phyloP scores from a whole-genome alignment of 257 asterid species.

The Solanum infundibuliforme region DNA sequence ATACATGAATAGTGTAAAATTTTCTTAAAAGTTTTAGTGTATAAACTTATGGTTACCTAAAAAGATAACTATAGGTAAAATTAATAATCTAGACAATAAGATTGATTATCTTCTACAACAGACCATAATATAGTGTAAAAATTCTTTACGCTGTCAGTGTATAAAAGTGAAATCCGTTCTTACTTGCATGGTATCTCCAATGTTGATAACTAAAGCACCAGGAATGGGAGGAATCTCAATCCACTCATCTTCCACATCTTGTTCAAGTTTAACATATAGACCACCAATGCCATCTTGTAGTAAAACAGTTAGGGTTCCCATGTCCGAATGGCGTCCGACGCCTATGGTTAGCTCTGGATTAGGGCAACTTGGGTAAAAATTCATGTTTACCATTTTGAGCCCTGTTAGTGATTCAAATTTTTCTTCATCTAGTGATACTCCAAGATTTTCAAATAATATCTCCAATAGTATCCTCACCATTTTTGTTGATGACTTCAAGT shows the following conservation, averaged over 20 bases:
- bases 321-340: conserved; percentile 26
- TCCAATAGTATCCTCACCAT: conserved; percentile 17
- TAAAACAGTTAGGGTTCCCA: conserved; percentile 27
- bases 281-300: conserved; percentile 40
- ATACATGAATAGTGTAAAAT: too few species aligned
- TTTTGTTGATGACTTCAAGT: conserved; percentile 16
- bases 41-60: background rate
- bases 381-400: conserved; percentile 27
- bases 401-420: conserved; percentile 13
- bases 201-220: conserved; percentile 24
- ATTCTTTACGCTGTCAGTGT: background rate
- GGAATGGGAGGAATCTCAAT: conserved; percentile 25
- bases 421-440: conserved; percentile 10
- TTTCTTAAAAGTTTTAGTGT: too few species aligned
- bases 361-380: conserved; percentile 25
- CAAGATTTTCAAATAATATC: conserved; percentile 13
- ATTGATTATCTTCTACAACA: background rate
- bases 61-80: background rate
- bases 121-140: background rate
- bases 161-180: background rate
- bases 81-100: background rate
- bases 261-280: conserved; percentile 25
- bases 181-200: conserved; percentile 33
- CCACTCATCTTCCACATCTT: conserved; percentile 14
- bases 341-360: conserved; percentile 32